Base-by-base conservation (phyloP, 768 basidiomycete species). In the Kwoniella pini region DNA sequence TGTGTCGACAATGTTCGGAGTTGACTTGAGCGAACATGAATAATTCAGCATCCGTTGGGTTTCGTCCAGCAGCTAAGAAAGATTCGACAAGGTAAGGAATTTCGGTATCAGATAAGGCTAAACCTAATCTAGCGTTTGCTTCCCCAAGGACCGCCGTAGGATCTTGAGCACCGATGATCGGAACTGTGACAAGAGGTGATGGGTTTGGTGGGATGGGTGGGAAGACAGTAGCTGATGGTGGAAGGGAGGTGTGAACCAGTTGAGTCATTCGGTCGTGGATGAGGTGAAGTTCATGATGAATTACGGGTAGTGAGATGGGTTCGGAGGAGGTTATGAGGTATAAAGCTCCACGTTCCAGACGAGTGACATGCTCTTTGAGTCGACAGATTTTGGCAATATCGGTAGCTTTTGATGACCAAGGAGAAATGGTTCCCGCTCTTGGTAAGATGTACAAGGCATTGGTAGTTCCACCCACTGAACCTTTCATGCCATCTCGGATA, bases 11-110 rank as follows among this genome's bases (percentile, higher is more conserved):
- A 75, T 98, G 96, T 78, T 99, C 96, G n/a, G 94, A 97, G 81
- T 99, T 99, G 77, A 99, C 95, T 75, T 99, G 96, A 2, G 96
- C 95, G 79, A 98, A 99, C 96, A 98, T 99, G 84, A 99, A 99
- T 7, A 99, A 83, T 77, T 99, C 96, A 2, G 95, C 94, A 75
- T 98, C 96, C 38, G 90, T 96, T 7, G 95, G 96, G 74, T 91
- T 88, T 33, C 94, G 86, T 48, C 82, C 82, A 77, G 88, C 88
- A n/a, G 87, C 82, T 26, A 90, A 82, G 79, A 92, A 99, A 11
- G 90, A 92, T 54, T 89, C 83, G 65, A 96, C 84, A 64, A 98
- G 86, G 79, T 97, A 99, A 69, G 88, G 85, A 63, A 98, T 90
- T 77, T 99, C 96, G 56, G 92, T 89, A 0, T 84, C 69, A 0